These are phyloP conservation scores for Rosa persica DNA, from an alignment of 306 rosid species.

Conservation along the genomic window DNA sequence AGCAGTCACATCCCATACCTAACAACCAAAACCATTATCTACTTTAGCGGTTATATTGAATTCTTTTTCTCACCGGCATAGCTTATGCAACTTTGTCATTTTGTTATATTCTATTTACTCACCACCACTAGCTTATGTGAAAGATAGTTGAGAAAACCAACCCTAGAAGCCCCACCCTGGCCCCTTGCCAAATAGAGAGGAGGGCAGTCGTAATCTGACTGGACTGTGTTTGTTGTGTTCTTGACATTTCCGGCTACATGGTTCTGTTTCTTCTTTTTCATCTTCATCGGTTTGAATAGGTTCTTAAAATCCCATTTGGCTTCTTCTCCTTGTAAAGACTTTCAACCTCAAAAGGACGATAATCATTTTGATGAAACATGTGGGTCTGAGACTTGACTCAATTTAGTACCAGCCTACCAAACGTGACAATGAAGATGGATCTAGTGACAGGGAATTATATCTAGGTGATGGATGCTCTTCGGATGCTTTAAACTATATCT, in stretches of 20 bases:
- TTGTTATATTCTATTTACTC: not conserved
- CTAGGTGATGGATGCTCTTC: not conserved
- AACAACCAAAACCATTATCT: not conserved
- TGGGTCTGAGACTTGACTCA: not conserved
- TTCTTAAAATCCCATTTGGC: constrained; percentile 1
- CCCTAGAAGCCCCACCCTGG: not conserved
- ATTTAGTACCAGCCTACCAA: constrained; percentile 3
- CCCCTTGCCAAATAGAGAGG: not conserved
- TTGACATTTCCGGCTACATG: not conserved
- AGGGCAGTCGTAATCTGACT: not conserved
- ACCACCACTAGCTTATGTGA: not conserved
- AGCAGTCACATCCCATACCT: constrained; percentile 1
- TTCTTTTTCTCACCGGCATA: not conserved
- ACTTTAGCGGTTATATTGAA: not conserved
- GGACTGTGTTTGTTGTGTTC: not conserved
- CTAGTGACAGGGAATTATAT: not conserved
- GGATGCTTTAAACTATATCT: not conserved
- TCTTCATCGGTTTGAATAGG: not conserved
- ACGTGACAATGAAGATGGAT: not conserved
- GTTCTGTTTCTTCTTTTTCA: not conserved
- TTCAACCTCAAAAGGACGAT: not conserved
- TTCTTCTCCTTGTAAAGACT: not conserved
- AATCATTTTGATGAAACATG: not conserved
- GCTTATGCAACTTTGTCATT: not conserved
- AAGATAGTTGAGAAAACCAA: not conserved